phyloP scores from a whole-genome alignment of 2,329 filamentous ascomycete species.

The Exophiala alcalophila region DNA sequence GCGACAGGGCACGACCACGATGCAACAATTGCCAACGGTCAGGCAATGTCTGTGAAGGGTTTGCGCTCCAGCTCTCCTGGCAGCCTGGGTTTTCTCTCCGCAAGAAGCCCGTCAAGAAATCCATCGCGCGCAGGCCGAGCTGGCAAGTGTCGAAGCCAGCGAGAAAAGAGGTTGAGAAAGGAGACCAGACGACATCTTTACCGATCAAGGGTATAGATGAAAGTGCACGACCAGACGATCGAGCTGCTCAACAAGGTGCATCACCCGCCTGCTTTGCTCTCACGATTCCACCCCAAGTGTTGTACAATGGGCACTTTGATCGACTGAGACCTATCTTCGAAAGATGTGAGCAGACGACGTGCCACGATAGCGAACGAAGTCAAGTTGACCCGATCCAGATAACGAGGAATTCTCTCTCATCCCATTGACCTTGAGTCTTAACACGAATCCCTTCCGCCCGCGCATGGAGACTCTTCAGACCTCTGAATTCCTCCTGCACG shows the following conservation, averaged over 20 bases:
- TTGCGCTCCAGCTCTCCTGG: constrained; percentile 9
- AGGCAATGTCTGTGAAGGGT: constrained; percentile 4
- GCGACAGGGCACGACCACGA: constrained; percentile 37
- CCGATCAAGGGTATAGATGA: background rate
- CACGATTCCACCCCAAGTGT: background rate
- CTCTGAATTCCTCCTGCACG: constrained; percentile 9
- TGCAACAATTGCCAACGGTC: constrained; percentile 32
- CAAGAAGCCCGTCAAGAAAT: constrained; percentile 1
- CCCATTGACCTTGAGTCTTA: constrained; percentile 11
- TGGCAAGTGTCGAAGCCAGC: background rate
- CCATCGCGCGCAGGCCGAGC: background rate
- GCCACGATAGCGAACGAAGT: background rate
- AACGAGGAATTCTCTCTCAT: constrained; percentile 13
- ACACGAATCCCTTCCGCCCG: constrained; percentile 10
- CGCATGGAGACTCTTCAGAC: constrained; percentile 3
- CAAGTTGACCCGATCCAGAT: constrained; percentile 3
- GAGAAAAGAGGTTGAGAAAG: background rate
- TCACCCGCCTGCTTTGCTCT: background rate
- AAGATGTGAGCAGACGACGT: background rate
- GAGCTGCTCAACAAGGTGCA: background rate
- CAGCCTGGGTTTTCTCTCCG: constrained; percentile 2
- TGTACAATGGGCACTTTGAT: constrained; percentile 1
- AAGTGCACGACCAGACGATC: background rate
- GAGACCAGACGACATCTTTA: background rate
- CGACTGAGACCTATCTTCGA: constrained; percentile 4